phyloP scores from a whole-genome alignment of 2,329 filamentous ascomycete genomes.

The Hypocrella siamensis region DNA sequence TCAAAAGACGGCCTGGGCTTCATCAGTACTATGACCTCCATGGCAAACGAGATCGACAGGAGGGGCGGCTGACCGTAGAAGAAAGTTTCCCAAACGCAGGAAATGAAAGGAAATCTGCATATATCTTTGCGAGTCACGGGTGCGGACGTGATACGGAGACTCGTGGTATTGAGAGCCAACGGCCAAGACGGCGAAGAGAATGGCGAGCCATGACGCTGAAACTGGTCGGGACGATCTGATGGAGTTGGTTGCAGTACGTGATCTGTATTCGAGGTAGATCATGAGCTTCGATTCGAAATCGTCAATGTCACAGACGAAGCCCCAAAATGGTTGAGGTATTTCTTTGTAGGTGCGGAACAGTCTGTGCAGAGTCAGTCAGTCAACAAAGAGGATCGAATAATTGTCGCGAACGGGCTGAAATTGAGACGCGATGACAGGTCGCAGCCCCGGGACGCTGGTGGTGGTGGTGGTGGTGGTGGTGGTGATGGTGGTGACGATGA shows the following conservation, averaged over 20 bases:
- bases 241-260: slow-evolving; percentile 33
- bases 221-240: slow-evolving; percentile 33
- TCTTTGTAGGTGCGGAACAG: slow-evolving; percentile 52
- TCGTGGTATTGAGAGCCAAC: slow-evolving; percentile 53
- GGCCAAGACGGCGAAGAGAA: slow-evolving; percentile 48
- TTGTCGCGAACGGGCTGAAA: no score
- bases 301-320: slow-evolving; percentile 50
- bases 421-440: no score
- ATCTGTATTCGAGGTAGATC: slow-evolving; percentile 48
- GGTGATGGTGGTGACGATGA: no score
- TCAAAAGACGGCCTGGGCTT: slow-evolving; percentile 41
- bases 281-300: slow-evolving; percentile 49
- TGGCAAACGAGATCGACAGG: slow-evolving; percentile 3
- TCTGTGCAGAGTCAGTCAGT: slow-evolving; percentile 22
- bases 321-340: slow-evolving; percentile 52
- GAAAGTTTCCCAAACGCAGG: slow-evolving; percentile 45
- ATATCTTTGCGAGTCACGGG: slow-evolving; percentile 42
- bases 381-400: no score
- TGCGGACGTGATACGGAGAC: slow-evolving; percentile 44
- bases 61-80: slow-evolving; percentile 30
- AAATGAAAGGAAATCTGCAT: slow-evolving; percentile 52
- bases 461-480: no score
- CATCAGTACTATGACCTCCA: background rate
- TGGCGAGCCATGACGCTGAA: slow-evolving; percentile 50
- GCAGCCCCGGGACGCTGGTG: no score